These are phyloP conservation scores for Leucaena leucocephala DNA, from an alignment of 306 rosid species.

Conservation along the genomic window DNA sequence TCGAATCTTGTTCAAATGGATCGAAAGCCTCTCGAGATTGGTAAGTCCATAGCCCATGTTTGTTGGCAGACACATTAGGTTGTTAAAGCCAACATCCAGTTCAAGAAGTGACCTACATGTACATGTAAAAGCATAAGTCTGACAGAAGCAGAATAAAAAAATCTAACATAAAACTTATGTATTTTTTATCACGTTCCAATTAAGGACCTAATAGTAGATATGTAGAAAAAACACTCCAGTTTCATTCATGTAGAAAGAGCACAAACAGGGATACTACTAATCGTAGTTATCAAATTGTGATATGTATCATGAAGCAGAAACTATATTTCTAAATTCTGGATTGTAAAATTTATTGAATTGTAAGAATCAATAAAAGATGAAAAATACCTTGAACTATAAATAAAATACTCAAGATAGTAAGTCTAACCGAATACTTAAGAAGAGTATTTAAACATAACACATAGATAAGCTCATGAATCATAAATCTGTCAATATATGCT, in stretches of 20 bases:
- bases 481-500: background rate
- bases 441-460: background rate
- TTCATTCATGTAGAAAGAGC: background rate
- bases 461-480: background rate
- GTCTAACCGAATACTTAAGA: background rate
- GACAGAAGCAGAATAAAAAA: constrained; percentile 10
- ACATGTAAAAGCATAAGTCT: constrained; percentile 3
- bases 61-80: constrained; percentile 52
- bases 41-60: constrained; percentile 49
- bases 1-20: constrained; percentile 52
- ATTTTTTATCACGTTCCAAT: background rate
- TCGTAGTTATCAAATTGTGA: background rate
- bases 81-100: constrained; percentile 58
- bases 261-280: background rate
- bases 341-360: background rate
- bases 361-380: background rate
- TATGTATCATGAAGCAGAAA: background rate
- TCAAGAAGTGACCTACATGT: constrained; percentile 49
- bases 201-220: background rate
- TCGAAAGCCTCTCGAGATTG: constrained; percentile 53
- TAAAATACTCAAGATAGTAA: background rate
- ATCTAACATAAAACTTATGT: background rate
- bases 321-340: background rate
- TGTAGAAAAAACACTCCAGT: background rate
- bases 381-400: background rate